phyloP scores from a whole-genome alignment of 1,284 basidiomycete species.

The Leccinum pachyderme region DNA sequence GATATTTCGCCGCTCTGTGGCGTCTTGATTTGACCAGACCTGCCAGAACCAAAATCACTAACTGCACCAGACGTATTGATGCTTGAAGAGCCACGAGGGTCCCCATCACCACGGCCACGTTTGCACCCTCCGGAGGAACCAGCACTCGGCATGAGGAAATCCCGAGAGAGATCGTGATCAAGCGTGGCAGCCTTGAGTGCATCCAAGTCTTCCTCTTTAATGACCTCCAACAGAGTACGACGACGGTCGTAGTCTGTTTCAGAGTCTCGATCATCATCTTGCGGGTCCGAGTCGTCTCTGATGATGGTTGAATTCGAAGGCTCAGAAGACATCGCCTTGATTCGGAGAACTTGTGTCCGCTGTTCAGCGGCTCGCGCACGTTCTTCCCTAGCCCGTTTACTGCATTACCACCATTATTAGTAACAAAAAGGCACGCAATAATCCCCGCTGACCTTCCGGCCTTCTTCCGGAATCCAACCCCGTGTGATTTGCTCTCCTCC shows the following conservation, averaged over 20 bases:
- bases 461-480: conserved; percentile 64
- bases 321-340: conserved; percentile 1
- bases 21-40: not conserved
- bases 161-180: conserved; percentile 7
- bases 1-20: not conserved
- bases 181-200: conserved; percentile 20
- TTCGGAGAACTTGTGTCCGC: conserved; percentile 47
- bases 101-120: not conserved
- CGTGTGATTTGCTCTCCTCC: conserved; percentile 44
- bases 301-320: conserved; percentile 2
- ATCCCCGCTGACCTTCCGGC: conserved; percentile 54
- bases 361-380: conserved; percentile 69
- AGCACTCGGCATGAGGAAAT: conserved; percentile 21
- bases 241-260: conserved; percentile 27
- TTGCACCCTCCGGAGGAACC: conserved; percentile 2
- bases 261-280: conserved; percentile 9
- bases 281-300: conserved; percentile 11
- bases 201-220: conserved; percentile 26
- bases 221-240: conserved; percentile 19
- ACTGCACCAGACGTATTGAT: not conserved
- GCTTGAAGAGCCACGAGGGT: not conserved
- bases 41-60: not conserved
- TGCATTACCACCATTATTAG: conserved; percentile 29
- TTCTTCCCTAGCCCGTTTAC: conserved; percentile 74
- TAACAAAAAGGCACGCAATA: not conserved